Evolutionary conservation across 441 rosid species (phyloP).

Genomic region (Caryocar brasiliense): DNA sequence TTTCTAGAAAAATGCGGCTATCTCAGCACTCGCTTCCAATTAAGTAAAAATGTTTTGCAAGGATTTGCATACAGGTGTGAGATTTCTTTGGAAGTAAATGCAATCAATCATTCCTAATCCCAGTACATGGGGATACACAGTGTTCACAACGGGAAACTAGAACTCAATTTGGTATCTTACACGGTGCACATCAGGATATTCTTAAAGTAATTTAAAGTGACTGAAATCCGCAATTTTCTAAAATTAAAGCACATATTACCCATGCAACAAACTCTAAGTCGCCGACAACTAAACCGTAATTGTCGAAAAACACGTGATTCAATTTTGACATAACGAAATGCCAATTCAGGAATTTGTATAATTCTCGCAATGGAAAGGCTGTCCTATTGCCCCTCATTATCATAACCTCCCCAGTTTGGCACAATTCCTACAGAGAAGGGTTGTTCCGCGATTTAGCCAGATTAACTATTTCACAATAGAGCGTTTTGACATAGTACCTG

Average conservation of each 20-base stretch:
- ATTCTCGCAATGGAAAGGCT: conserved; percentile 21
- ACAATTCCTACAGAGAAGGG: conserved; percentile 40
- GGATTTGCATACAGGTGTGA: no score
- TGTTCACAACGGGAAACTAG: neutral
- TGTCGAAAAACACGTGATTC: conserved; percentile 8
- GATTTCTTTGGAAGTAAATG: no score
- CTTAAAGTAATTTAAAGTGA: conserved; percentile 12
- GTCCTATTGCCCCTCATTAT: conserved; percentile 21
- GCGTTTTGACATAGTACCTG: conserved; percentile 21
- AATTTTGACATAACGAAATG: conserved; percentile 17
- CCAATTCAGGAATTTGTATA: conserved; percentile 14
- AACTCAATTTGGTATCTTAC: neutral
- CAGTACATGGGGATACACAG: neutral
- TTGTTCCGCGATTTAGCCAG: conserved; percentile 30
- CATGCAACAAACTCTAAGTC: no score
- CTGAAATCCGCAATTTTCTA: conserved; percentile 14
- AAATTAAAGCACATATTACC: conserved; percentile 15
- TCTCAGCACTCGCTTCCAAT: no score
- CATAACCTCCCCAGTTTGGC: conserved; percentile 23
- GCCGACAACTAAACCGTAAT: conserved; percentile 5
- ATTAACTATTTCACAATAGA: conserved; percentile 18
- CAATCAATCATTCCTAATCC: conserved; percentile 1
- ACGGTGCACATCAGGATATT: neutral
- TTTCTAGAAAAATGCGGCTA: no score
- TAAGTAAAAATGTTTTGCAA: no score